A percentile compares a stretch with the other conserved stretches of the same genome.
Evolutionary conservation across 108 stramenopile genomes (phyloP).

Genomic region (Fragilaria crotonensis): DNA sequence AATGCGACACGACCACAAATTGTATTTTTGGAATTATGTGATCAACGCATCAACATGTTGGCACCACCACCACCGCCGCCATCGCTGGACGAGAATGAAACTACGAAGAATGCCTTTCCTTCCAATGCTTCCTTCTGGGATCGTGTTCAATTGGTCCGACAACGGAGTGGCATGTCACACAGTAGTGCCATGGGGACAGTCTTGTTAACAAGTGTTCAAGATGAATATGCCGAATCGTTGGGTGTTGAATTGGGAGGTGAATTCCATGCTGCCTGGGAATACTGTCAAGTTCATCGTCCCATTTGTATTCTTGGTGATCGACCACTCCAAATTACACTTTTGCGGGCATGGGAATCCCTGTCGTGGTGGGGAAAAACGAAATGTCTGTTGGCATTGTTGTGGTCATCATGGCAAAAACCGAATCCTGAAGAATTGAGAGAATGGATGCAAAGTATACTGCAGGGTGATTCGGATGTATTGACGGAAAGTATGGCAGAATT

Average conservation of each 20-base stretch:
- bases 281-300: slow-evolving; percentile 17
- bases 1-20: slow-evolving; percentile 53
- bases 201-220: slow-evolving; percentile 62
- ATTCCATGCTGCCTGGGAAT: slow-evolving; percentile 58
- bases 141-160: slow-evolving; percentile 13
- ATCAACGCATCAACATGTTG: slow-evolving; percentile 61
- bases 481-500: slow-evolving; percentile 72
- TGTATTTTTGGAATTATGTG: slow-evolving; percentile 77
- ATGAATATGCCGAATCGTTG: slow-evolving; percentile 68
- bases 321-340: slow-evolving; percentile 58
- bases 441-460: slow-evolving; percentile 64
- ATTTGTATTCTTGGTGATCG: slow-evolving; percentile 70
- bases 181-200: slow-evolving; percentile 21
- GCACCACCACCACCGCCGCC: not conserved
- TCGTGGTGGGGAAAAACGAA: slow-evolving; percentile 60
- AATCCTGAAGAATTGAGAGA: slow-evolving; percentile 65
- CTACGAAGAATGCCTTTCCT: not conserved
- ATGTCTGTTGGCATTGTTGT: slow-evolving; percentile 51
- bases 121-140: slow-evolving; percentile 8
- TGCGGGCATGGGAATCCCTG: slow-evolving; percentile 75
- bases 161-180: slow-evolving; percentile 9
- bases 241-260: slow-evolving; percentile 81
- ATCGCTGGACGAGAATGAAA: slow-evolving; percentile 10
- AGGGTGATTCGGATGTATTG: slow-evolving; percentile 67
- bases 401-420: slow-evolving; percentile 58